A percentile compares a stretch with the other conserved stretches of the same genome.
phyloP scores from a whole-genome alignment of 2,329 filamentous ascomycete species.

The Pseudogymnoascus sp. region DNA sequence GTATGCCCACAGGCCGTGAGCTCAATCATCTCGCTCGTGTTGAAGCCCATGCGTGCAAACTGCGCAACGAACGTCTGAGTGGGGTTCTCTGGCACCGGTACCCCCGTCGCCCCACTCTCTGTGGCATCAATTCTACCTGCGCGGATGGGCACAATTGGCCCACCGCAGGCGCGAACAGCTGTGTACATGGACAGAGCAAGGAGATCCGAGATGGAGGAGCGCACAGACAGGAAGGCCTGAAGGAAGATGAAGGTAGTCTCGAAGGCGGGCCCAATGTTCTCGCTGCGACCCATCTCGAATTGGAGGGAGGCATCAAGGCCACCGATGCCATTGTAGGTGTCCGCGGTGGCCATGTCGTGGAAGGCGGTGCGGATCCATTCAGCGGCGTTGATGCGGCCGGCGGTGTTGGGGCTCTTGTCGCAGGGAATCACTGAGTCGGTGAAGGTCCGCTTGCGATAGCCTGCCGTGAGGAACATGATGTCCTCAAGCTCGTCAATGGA shows the following conservation, averaged over 20 bases:
- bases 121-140: constrained; percentile 48
- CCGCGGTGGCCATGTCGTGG: constrained; percentile 52
- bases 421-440: constrained; percentile 49
- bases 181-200: constrained; percentile 50
- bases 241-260: constrained; percentile 44
- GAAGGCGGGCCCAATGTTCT: constrained; percentile 50
- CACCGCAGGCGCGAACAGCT: constrained; percentile 50
- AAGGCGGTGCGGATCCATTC: constrained; percentile 55
- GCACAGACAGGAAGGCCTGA: constrained; percentile 42
- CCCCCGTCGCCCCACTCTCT: constrained; percentile 36
- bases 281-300: constrained; percentile 46
- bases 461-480: constrained; percentile 50
- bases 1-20: constrained; percentile 53
- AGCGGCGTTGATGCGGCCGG: constrained; percentile 48
- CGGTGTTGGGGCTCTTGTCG: constrained; percentile 41
- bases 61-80: constrained; percentile 43
- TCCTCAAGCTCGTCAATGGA: constrained; percentile 53
- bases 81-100: constrained; percentile 50
- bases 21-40: constrained; percentile 48
- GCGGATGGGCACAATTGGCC: constrained; percentile 44
- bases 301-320: constrained; percentile 53
- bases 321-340: constrained; percentile 38
- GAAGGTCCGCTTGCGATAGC: constrained; percentile 46
- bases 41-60: constrained; percentile 51
- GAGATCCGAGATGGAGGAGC: constrained; percentile 46